Evolutionary conservation across 2,329 filamentous ascomycete species (phyloP).

Genomic region (Talaromyces piceae): DNA sequence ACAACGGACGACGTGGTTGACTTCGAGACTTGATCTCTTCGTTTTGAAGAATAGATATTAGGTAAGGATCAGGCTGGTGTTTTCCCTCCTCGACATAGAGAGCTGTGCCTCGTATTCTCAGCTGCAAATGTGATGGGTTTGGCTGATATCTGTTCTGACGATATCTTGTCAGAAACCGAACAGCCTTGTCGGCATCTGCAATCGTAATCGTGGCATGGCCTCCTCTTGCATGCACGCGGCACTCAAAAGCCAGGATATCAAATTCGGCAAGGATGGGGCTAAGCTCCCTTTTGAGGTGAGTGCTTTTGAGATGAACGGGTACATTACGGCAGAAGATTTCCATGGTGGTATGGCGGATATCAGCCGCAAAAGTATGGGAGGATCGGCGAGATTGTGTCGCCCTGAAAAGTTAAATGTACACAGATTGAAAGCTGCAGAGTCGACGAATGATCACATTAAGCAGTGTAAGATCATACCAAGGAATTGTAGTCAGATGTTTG

Average conservation of each 20-base stretch:
- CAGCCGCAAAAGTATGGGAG: not conserved
- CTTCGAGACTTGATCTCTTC: constrained; percentile 14
- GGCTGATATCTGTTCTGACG: constrained; percentile 10
- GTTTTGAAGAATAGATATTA: constrained; percentile 13
- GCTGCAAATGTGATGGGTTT: constrained; percentile 4
- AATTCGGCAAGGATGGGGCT: constrained; percentile 14
- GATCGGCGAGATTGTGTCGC: not conserved
- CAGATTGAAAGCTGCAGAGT: too few relatives aligned
- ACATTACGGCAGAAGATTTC: constrained; percentile 22
- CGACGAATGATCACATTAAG: too few relatives aligned
- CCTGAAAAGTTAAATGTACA: too few relatives aligned
- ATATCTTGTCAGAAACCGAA: constrained; percentile 14
- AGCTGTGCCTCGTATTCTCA: constrained; percentile 14
- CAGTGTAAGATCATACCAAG: too few relatives aligned
- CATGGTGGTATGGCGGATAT: constrained; percentile 11
- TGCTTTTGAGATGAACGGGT: constrained; percentile 15
- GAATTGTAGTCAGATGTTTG: too few relatives aligned
- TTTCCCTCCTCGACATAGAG: constrained; percentile 15
- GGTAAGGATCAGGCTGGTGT: constrained; percentile 14
- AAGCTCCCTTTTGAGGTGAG: constrained; percentile 17
- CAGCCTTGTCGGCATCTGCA: constrained; percentile 14
- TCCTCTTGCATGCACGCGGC: constrained; percentile 12
- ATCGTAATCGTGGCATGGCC: constrained; percentile 19
- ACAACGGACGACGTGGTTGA: constrained; percentile 5
- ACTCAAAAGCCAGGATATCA: constrained; percentile 16